phyloP scores from a whole-genome alignment of 1,284 basidiomycete genomes.

The Peniophora sp. region DNA sequence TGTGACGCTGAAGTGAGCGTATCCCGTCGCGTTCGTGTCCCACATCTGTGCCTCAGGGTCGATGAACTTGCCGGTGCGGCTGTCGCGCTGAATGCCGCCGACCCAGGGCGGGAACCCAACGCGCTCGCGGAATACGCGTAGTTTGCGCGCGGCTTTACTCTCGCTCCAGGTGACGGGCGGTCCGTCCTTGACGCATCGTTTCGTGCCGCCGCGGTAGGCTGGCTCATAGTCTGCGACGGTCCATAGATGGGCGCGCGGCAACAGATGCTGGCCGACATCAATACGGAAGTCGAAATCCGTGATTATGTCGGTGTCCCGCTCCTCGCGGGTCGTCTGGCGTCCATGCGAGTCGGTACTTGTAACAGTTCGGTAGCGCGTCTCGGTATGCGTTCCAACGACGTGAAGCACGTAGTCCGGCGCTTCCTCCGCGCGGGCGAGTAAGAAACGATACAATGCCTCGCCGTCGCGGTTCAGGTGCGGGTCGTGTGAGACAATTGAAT shows the following conservation, averaged over 20 bases:
- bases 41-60: constrained; percentile 12
- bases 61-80: not conserved
- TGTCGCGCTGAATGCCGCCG: constrained; percentile 2
- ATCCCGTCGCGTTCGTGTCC: not conserved
- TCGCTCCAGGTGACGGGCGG: not conserved
- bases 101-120: constrained; percentile 36
- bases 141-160: not conserved
- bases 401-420: constrained; percentile 44
- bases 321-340: constrained; percentile 23
- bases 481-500: constrained; percentile 59
- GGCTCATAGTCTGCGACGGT: constrained; percentile 44
- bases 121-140: not conserved
- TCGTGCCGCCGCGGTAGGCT: constrained; percentile 39
- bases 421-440: constrained; percentile 45
- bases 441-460: constrained; percentile 67
- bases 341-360: constrained; percentile 29
- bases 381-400: constrained; percentile 50
- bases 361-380: constrained; percentile 44
- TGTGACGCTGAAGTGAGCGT: too few relatives aligned
- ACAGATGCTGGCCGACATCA: constrained; percentile 30
- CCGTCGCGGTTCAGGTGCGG: constrained; percentile 66
- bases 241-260: constrained; percentile 36
- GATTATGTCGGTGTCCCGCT: constrained; percentile 45
- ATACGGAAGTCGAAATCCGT: constrained; percentile 62
- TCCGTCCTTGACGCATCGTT: not conserved